These are phyloP conservation scores for Amoebophrya sp. DNA, from an alignment of 169 alveolate genomes.

Conservation along the genomic window DNA sequence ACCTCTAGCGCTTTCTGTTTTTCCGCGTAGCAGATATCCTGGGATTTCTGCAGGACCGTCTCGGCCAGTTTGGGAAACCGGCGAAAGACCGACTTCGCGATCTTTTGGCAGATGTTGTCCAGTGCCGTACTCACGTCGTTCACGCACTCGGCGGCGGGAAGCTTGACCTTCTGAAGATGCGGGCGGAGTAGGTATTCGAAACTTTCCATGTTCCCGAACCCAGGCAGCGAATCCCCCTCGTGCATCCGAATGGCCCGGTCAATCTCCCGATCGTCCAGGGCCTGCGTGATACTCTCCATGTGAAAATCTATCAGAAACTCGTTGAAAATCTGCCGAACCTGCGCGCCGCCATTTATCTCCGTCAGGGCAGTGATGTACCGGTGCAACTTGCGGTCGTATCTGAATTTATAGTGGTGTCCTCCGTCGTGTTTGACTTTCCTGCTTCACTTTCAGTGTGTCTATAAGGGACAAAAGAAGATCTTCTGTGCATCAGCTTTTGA, in stretches of 20 bases:
- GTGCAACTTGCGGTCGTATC: slow-evolving; percentile 49
- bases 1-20: neutral
- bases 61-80: slow-evolving; percentile 5
- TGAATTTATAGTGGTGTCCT: too few relatives aligned
- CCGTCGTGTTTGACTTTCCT: too few relatives aligned
- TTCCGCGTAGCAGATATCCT: neutral
- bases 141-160: neutral
- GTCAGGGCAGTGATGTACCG: slow-evolving; percentile 48
- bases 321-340: slow-evolving; percentile 76
- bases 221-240: slow-evolving; percentile 97
- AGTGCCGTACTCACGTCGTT: neutral
- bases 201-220: slow-evolving; percentile 95
- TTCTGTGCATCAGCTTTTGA: too few relatives aligned
- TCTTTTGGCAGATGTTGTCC: neutral
- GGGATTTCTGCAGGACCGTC: neutral
- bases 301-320: slow-evolving; percentile 80
- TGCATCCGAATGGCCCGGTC: slow-evolving; percentile 92
- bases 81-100: neutral
- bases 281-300: slow-evolving; percentile 64
- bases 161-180: slow-evolving; percentile 68
- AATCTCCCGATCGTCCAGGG: slow-evolving; percentile 84
- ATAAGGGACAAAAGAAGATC: too few relatives aligned
- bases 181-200: slow-evolving; percentile 90
- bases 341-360: slow-evolving; percentile 72
- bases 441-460: too few relatives aligned